phyloP scores from a whole-genome alignment of 495 filamentous ascomycete species.

The Penicillium ochrochloron region DNA sequence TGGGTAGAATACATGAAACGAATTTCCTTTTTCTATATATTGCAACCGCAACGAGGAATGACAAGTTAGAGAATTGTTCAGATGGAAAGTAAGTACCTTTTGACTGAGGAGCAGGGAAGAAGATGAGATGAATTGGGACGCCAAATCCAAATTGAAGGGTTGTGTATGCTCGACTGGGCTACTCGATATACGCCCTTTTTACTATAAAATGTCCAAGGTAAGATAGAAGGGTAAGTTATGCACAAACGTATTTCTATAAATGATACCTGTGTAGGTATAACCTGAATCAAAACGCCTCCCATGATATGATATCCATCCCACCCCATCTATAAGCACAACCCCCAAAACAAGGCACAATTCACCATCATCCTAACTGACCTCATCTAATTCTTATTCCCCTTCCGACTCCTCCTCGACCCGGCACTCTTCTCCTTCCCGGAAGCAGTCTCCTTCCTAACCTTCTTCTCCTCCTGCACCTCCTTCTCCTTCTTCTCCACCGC shows the following conservation, averaged over 20 bases:
- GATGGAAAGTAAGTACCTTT: no score
- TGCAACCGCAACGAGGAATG: neutral
- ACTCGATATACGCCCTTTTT: neutral
- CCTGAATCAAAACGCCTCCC: slow-evolving; percentile 7
- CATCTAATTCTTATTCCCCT: slow-evolving; percentile 29
- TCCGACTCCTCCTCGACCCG: slow-evolving; percentile 53
- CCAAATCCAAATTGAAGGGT: no score
- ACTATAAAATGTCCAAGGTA: neutral
- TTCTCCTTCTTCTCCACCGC: slow-evolving; percentile 70
- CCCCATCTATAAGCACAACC: neutral
- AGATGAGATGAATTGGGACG: no score
- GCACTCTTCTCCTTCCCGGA: slow-evolving; percentile 41
- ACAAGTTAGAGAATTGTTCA: no score
- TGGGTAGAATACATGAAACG: slow-evolving; percentile 45
- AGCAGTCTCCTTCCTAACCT: slow-evolving; percentile 44
- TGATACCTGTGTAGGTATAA: neutral
- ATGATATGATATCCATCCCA: neutral
- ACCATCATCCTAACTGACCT: neutral
- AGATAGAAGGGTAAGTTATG: neutral
- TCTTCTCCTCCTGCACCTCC: slow-evolving; percentile 54
- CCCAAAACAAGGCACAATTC: neutral
- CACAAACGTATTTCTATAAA: neutral
- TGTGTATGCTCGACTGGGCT: neutral
- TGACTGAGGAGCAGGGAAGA: no score
- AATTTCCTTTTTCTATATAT: slow-evolving; percentile 44